A percentile compares a stretch with the other conserved stretches of the same genome.
These are phyloP conservation scores for Lasiodiplodia theobromae DNA, from an alignment of 2,329 filamentous ascomycete species.

Conservation along the genomic window DNA sequence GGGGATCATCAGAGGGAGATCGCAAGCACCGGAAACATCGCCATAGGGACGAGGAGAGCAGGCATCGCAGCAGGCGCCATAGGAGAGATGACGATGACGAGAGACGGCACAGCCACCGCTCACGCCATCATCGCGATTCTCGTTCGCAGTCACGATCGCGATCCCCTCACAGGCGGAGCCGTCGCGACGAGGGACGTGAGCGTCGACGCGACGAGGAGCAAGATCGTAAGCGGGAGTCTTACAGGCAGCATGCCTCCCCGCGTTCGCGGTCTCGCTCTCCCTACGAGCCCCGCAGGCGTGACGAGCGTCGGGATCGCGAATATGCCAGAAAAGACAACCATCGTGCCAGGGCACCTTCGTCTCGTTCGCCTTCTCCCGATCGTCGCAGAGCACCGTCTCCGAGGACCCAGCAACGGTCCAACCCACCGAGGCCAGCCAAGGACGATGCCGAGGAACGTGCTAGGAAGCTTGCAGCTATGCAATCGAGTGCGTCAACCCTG, in stretches of 20 bases:
- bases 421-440: slow-evolving; percentile 25
- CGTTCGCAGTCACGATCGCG: slow-evolving; percentile 15
- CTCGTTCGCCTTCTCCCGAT: slow-evolving; percentile 36
- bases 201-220: slow-evolving; percentile 23
- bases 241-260: background rate
- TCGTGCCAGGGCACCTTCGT: slow-evolving; percentile 33
- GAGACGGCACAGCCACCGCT: slow-evolving; percentile 24
- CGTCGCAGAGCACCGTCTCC: slow-evolving; percentile 25
- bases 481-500: slow-evolving; percentile 61
- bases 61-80: slow-evolving; percentile 27
- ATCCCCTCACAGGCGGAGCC: slow-evolving; percentile 37
- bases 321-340: slow-evolving; percentile 38
- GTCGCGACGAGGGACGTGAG: slow-evolving; percentile 40
- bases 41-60: slow-evolving; percentile 36
- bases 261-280: slow-evolving; percentile 22
- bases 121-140: slow-evolving; percentile 21
- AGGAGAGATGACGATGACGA: slow-evolving; percentile 22
- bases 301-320: slow-evolving; percentile 34
- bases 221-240: slow-evolving; percentile 7
- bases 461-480: slow-evolving; percentile 50
- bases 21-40: slow-evolving; percentile 33
- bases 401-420: slow-evolving; percentile 11
- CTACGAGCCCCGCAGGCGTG: slow-evolving; percentile 40
- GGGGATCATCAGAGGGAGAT: slow-evolving; percentile 35
- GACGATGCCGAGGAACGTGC: slow-evolving; percentile 45